phyloP scores from a whole-genome alignment of 805 yeast species.

The Grigorovia jiainica region DNA sequence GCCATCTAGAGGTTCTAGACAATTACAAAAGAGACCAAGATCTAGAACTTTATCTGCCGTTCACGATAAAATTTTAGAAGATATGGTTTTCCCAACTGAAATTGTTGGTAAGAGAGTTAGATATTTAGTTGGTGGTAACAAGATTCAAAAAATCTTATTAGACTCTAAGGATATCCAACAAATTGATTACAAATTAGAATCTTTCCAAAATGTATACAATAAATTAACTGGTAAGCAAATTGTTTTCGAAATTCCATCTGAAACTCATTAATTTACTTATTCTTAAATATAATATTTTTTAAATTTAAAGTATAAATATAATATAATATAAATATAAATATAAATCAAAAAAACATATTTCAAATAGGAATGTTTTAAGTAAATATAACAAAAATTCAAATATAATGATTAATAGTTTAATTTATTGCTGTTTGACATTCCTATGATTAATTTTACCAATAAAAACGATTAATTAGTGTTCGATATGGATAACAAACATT shows the following conservation, averaged over 20 bases:
- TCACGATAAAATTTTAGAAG: constrained; percentile 97
- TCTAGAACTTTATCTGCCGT: constrained; percentile 98
- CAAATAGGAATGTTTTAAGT: background rate
- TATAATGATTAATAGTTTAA: background rate
- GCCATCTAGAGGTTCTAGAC: constrained; percentile 93
- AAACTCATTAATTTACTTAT: constrained; percentile 24
- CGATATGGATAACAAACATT: background rate
- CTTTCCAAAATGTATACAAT: constrained; percentile 97
- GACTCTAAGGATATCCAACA: constrained; percentile 96
- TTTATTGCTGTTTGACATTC: background rate
- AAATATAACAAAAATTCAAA: background rate
- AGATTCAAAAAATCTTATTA: constrained; percentile 93
- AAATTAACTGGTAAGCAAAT: constrained; percentile 99
- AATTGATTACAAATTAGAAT: constrained; percentile 97
- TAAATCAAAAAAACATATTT: background rate
- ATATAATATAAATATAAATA: background rate
- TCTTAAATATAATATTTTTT: background rate
- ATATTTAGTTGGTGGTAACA: constrained; percentile 98
- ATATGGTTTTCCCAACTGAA: constrained; percentile 99
- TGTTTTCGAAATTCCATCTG: constrained; percentile 83
- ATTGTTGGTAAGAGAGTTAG: constrained; percentile 98
- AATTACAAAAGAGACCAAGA: constrained; percentile 98
- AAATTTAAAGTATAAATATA: background rate
- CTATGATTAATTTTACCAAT: too few species aligned
- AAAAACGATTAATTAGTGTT: background rate